phyloP scores from a whole-genome alignment of 2,329 filamentous ascomycete species.

The Phialocephala sp. region DNA sequence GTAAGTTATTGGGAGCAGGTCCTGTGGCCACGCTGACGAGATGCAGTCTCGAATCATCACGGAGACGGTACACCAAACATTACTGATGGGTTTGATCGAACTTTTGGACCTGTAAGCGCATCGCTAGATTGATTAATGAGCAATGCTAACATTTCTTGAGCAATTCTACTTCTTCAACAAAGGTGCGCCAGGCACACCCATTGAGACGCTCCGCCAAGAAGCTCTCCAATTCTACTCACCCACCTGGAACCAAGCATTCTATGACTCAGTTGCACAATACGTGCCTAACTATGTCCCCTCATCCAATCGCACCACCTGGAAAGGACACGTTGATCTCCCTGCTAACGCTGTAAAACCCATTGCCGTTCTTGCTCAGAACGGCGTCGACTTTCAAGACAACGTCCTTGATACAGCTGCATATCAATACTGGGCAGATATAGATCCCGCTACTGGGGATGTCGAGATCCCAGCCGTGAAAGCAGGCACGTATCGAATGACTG shows the following conservation, averaged over 20 bases:
- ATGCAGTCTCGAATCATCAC: constrained; percentile 62
- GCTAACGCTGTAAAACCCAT: constrained; percentile 56
- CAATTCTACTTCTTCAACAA: constrained; percentile 69
- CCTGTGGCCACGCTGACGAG: not conserved
- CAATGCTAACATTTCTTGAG: constrained; percentile 18
- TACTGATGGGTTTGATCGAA: constrained; percentile 67
- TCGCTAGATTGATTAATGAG: too few species aligned
- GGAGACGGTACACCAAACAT: constrained; percentile 68
- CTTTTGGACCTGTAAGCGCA: constrained; percentile 62
- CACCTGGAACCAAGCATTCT: constrained; percentile 64
- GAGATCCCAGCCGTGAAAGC: constrained; percentile 59
- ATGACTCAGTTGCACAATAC: constrained; percentile 64
- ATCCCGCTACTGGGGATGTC: constrained; percentile 50
- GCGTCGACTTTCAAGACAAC: constrained; percentile 64
- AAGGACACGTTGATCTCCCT: constrained; percentile 58
- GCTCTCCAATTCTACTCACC: constrained; percentile 57
- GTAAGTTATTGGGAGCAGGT: constrained; percentile 27
- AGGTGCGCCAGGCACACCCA: constrained; percentile 51
- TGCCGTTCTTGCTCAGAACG: constrained; percentile 59
- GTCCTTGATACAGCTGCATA: constrained; percentile 58
- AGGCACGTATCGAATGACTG: constrained; percentile 65
- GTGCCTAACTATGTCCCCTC: constrained; percentile 64
- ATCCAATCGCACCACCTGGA: constrained; percentile 55
- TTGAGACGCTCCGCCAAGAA: constrained; percentile 57
- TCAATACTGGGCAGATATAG: constrained; percentile 66